Percentiles rank a stretch among this genome's conserved stretches.
These are phyloP conservation scores for Helotiales sp. DNA, from an alignment of 2,329 filamentous ascomycete species.

Conservation along the genomic window DNA sequence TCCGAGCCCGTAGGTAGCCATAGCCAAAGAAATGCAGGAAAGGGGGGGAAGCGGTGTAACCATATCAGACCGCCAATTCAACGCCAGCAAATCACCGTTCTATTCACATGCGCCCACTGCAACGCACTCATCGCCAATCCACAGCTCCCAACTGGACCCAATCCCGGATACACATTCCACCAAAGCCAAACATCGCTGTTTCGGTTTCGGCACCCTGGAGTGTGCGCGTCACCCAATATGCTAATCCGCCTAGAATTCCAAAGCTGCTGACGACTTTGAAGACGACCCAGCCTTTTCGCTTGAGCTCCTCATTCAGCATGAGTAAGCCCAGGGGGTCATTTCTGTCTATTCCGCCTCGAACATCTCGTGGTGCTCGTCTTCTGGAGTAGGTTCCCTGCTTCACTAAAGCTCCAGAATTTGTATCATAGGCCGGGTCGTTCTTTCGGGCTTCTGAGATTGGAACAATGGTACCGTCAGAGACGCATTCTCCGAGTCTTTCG, in stretches of 20 bases:
- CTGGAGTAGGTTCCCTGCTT: slow-evolving; percentile 33
- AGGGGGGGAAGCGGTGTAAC: not conserved
- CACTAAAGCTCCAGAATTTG: slow-evolving; percentile 27
- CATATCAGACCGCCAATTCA: not conserved
- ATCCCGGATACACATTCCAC: slow-evolving; percentile 31
- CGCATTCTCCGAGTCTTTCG: slow-evolving; percentile 68
- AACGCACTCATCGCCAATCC: slow-evolving; percentile 25
- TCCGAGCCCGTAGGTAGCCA: not conserved
- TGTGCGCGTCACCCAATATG: slow-evolving; percentile 60
- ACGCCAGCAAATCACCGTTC: not conserved
- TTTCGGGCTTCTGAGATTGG: slow-evolving; percentile 49
- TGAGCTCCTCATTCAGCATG: slow-evolving; percentile 69
- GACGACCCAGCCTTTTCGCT: slow-evolving; percentile 66
- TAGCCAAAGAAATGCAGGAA: not conserved
- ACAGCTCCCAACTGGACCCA: slow-evolving; percentile 35
- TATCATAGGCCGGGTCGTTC: slow-evolving; percentile 23
- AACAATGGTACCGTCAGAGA: slow-evolving; percentile 67
- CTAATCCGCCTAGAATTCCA: slow-evolving; percentile 74
- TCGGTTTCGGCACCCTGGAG: slow-evolving; percentile 26
- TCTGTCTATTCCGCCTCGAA: slow-evolving; percentile 30
- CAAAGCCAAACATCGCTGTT: slow-evolving; percentile 21
- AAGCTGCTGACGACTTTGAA: slow-evolving; percentile 77
- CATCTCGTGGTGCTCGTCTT: slow-evolving; percentile 16
- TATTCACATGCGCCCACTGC: not conserved
- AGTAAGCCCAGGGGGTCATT: slow-evolving; percentile 83